These are phyloP conservation scores for Candida silvatica DNA, from an alignment of 805 yeast genomes.

Conservation along the genomic window DNA sequence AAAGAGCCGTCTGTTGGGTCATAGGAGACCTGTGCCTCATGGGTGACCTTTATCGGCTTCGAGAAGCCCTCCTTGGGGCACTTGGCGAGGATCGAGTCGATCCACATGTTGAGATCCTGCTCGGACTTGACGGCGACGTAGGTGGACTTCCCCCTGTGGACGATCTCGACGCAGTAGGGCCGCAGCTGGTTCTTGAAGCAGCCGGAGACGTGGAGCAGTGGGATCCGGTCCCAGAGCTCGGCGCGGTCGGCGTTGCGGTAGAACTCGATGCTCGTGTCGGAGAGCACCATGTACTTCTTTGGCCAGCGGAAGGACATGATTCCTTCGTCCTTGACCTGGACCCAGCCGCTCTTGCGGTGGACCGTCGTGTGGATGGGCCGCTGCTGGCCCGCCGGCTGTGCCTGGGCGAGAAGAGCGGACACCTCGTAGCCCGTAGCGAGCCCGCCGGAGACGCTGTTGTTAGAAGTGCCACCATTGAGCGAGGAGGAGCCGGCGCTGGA, in stretches of 20 bases:
- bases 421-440: not conserved
- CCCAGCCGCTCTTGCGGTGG: conserved; percentile 66
- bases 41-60: conserved; percentile 90
- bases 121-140: conserved; percentile 71
- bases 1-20: conserved; percentile 66
- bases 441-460: no score
- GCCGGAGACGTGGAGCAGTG: conserved; percentile 49
- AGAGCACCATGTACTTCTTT: conserved; percentile 70
- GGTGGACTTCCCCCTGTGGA: conserved; percentile 56
- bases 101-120: conserved; percentile 80
- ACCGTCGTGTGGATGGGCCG: conserved; percentile 23
- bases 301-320: conserved; percentile 88
- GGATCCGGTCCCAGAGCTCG: conserved; percentile 43
- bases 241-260: conserved; percentile 56
- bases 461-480: conserved; percentile 5
- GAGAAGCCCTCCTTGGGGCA: conserved; percentile 68
- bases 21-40: conserved; percentile 82
- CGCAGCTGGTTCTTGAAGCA: conserved; percentile 63
- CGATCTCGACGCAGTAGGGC: conserved; percentile 76
- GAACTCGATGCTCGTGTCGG: conserved; percentile 66
- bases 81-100: conserved; percentile 75
- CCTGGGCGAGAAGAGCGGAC: not conserved
- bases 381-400: conserved; percentile 6
- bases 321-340: conserved; percentile 88
- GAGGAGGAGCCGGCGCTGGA: conserved; percentile 24